phyloP scores from a whole-genome alignment of 2,329 filamentous ascomycete species.

The Apiospora phragmitis region DNA sequence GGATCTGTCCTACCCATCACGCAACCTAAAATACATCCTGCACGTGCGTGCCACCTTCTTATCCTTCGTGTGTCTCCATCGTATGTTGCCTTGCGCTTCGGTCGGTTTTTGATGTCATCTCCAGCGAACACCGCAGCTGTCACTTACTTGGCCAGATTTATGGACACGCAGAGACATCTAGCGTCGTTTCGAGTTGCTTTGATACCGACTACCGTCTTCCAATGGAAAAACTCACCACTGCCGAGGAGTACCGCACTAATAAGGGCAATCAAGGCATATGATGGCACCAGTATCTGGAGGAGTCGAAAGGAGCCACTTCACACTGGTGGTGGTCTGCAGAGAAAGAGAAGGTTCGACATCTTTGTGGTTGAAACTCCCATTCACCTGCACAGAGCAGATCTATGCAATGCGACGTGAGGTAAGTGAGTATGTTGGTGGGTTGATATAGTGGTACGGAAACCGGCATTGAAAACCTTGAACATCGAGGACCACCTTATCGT shows the following conservation, averaged over 20 bases:
- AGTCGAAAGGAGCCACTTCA: not conserved
- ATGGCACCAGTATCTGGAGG: not conserved
- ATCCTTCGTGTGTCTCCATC: not conserved
- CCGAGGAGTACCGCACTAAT: not conserved
- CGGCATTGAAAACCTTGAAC: not conserved
- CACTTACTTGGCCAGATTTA: not conserved
- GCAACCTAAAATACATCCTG: not conserved
- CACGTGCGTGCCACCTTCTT: not conserved
- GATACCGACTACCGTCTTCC: not conserved
- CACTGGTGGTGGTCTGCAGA: not conserved
- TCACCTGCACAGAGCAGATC: not conserved
- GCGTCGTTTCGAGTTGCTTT: conserved; percentile 2
- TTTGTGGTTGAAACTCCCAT: not conserved
- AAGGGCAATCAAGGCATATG: not conserved
- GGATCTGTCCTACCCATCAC: not conserved
- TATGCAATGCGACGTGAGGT: not conserved
- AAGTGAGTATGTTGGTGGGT: not conserved
- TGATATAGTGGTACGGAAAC: not conserved
- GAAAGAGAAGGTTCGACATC: not conserved
- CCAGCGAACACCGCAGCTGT: not conserved
- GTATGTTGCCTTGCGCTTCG: not conserved
- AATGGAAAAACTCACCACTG: not conserved
- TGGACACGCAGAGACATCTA: not conserved
- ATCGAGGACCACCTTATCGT: not conserved
- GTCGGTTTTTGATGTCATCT: not conserved